These are phyloP conservation scores for Zygosaccharomyces sapae DNA, from an alignment of 1,139 yeast species.

Conservation along the genomic window DNA sequence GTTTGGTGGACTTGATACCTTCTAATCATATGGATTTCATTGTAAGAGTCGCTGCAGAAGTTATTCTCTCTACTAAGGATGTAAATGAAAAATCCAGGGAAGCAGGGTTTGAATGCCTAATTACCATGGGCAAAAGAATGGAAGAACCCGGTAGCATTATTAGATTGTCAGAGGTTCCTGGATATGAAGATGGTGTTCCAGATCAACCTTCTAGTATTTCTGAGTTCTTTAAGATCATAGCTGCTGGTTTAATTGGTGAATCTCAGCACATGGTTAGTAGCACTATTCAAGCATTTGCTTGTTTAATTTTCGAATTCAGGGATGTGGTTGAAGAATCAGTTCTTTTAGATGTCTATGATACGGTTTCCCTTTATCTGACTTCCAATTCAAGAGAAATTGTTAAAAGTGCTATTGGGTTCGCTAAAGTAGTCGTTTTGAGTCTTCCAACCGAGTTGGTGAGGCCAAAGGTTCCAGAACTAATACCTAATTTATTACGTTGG, in stretches of 20 bases:
- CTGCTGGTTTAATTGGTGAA: conserved; percentile 94
- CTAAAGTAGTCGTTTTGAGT: conserved; percentile 81
- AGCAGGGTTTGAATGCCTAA: conserved; percentile 68
- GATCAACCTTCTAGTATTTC: conserved; percentile 57
- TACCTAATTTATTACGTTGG: conserved; percentile 79
- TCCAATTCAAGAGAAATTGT: conserved; percentile 92
- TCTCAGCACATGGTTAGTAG: conserved; percentile 96
- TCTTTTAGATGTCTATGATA: conserved; percentile 72
- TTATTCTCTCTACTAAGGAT: conserved; percentile 88
- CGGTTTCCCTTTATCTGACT: conserved; percentile 84
- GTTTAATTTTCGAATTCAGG: conserved; percentile 83
- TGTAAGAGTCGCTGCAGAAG: conserved; percentile 79
- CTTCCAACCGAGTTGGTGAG: conserved; percentile 76
- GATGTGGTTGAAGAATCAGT: conserved; percentile 52
- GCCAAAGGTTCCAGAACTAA: conserved; percentile 59
- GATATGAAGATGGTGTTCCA: conserved; percentile 59
- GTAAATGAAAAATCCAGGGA: conserved; percentile 88
- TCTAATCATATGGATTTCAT: conserved; percentile 63
- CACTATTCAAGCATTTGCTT: conserved; percentile 83
- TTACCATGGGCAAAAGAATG: conserved; percentile 80
- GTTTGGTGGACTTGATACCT: conserved; percentile 60
- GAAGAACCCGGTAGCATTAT: conserved; percentile 53
- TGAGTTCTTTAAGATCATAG: conserved; percentile 86
- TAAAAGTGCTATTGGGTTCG: conserved; percentile 89
- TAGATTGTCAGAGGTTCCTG: conserved; percentile 62